Evolutionary conservation across 768 basidiomycete species (phyloP).

Genomic region (Fomitopsis pulvina): DNA sequence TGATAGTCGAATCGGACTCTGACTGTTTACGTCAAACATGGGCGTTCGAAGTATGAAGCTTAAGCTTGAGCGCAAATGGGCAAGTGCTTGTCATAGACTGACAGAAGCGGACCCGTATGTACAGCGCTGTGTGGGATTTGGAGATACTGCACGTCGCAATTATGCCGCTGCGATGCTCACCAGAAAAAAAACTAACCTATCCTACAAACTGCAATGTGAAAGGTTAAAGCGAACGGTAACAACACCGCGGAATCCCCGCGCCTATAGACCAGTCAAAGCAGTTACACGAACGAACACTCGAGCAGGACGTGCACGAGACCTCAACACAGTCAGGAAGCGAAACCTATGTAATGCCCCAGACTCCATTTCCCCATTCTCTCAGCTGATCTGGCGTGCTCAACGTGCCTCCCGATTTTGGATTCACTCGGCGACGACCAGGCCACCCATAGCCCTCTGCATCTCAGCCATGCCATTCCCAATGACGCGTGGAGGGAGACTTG

Average conservation of each 20-base stretch:
- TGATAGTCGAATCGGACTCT: background rate
- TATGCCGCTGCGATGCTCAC: no score
- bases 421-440: conserved; percentile 70
- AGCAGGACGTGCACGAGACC: background rate
- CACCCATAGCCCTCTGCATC: conserved; percentile 71
- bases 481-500: conserved; percentile 57
- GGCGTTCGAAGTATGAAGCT: background rate
- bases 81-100: no score
- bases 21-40: no score
- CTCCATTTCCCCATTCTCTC: no score
- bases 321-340: background rate
- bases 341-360: background rate
- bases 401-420: background rate
- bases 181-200: background rate
- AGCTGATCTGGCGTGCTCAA: no score
- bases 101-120: no score
- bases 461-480: conserved; percentile 49
- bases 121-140: no score
- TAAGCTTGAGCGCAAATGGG: no score
- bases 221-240: conserved; percentile 9
- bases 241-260: conserved; percentile 15
- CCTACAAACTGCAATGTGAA: background rate
- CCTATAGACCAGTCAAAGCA: background rate
- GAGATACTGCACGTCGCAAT: no score
- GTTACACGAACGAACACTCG: background rate